Evolutionary conservation across 495 filamentous ascomycete genomes (phyloP).

Genomic region (Parathielavia appendiculata): DNA sequence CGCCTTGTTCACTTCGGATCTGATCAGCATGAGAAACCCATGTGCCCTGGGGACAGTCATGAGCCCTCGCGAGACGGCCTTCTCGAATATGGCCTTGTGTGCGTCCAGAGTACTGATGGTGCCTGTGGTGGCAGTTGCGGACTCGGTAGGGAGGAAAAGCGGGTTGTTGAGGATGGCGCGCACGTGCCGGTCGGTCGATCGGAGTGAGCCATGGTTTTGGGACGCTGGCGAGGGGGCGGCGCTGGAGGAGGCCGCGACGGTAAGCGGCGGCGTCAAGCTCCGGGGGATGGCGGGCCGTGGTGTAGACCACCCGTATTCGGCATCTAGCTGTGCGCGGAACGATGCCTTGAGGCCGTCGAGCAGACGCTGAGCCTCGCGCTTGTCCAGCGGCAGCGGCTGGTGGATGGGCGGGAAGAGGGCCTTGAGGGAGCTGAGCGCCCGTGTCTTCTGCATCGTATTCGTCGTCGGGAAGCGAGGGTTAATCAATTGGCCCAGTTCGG

Average conservation of each 20-base stretch:
- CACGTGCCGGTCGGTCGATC: slow-evolving; percentile 52
- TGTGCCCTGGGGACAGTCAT: slow-evolving; percentile 41
- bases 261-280: neutral
- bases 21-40: slow-evolving; percentile 37
- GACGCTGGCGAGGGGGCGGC: neutral
- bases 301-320: slow-evolving; percentile 49
- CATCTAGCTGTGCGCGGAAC: slow-evolving; percentile 70
- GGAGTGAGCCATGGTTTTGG: slow-evolving; percentile 14
- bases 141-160: slow-evolving; percentile 39
- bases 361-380: slow-evolving; percentile 61
- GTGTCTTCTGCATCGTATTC: slow-evolving; percentile 30
- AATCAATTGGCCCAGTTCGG: neutral
- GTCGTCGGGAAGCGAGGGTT: neutral
- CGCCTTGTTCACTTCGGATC: slow-evolving; percentile 27
- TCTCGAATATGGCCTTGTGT: slow-evolving; percentile 35
- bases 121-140: neutral
- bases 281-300: slow-evolving; percentile 21
- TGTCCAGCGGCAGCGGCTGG: slow-evolving; percentile 60
- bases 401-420: slow-evolving; percentile 58
- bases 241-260: slow-evolving; percentile 6
- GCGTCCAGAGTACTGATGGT: neutral
- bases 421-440: slow-evolving; percentile 41
- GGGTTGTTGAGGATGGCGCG: slow-evolving; percentile 66
- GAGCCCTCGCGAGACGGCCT: slow-evolving; percentile 39
- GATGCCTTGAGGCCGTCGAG: slow-evolving; percentile 65